phyloP scores from a whole-genome alignment of 352 stramenopile species.

The Thalassiosira oceanica region DNA sequence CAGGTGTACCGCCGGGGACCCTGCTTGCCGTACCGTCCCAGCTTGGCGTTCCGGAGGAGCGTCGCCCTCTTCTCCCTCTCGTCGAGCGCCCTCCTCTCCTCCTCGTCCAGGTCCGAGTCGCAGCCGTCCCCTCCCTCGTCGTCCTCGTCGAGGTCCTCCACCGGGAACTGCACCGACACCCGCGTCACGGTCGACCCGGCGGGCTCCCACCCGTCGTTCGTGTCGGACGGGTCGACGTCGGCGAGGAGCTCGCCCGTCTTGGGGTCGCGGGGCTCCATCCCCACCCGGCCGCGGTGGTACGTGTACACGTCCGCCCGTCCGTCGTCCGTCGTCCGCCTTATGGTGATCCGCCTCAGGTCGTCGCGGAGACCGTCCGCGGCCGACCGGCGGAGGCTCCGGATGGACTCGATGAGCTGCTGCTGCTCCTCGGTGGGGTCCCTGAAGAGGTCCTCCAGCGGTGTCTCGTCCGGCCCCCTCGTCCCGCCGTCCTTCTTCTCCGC shows the following conservation, averaged over 20 bases:
- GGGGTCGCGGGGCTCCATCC: slow-evolving; percentile 53
- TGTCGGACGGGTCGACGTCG: slow-evolving; percentile 54
- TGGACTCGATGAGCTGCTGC: too few relatives aligned
- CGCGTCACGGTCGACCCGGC: slow-evolving; percentile 25
- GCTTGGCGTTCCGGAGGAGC: not conserved
- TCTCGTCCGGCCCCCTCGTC: not conserved
- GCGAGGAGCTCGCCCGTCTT: slow-evolving; percentile 58
- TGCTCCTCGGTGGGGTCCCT: too few relatives aligned
- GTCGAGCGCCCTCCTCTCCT: not conserved
- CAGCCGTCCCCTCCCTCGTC: too few relatives aligned
- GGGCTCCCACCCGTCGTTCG: slow-evolving; percentile 56
- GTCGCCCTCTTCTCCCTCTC: not conserved
- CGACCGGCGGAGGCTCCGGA: too few relatives aligned
- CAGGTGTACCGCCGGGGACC: slow-evolving; percentile 26
- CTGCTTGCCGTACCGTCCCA: not conserved
- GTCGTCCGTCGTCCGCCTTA: too few relatives aligned
- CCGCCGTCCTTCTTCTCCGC: slow-evolving; percentile 1
- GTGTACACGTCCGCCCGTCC: slow-evolving; percentile 35
- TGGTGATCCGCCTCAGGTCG: too few relatives aligned
- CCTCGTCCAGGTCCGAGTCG: slow-evolving; percentile 21
- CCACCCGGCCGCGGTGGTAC: slow-evolving; percentile 71
- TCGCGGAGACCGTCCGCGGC: too few relatives aligned
- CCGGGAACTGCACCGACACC: slow-evolving; percentile 62
- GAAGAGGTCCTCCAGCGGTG: not conserved
- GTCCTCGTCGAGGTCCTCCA: slow-evolving; percentile 49